Evolutionary conservation across 2,329 filamentous ascomycete species (phyloP).

Genomic region (Thielaviopsis musarum): DNA sequence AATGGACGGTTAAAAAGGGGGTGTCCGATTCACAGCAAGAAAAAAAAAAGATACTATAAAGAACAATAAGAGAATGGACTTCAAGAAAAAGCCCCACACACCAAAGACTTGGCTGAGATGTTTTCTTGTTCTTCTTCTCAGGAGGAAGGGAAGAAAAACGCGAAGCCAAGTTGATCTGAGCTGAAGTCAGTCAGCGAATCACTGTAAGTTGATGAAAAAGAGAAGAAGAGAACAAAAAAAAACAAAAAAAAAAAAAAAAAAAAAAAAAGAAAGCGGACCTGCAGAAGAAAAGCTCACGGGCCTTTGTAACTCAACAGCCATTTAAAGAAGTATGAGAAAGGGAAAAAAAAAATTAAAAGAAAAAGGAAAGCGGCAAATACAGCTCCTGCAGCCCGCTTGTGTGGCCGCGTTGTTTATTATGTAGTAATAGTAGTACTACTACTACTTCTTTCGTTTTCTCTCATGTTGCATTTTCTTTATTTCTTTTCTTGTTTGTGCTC

Average conservation of each 20-base stretch:
- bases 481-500: not conserved
- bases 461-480: not conserved
- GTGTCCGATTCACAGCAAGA: not conserved
- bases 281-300: not conserved
- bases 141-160: not conserved
- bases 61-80: not conserved
- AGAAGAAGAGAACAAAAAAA: not conserved
- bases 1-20: not conserved
- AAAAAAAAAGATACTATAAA: not conserved
- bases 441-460: no score
- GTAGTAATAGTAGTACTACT: not conserved
- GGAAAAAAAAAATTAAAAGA: not conserved
- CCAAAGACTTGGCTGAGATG: not conserved
- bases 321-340: not conserved
- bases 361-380: not conserved
- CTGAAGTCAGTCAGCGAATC: not conserved
- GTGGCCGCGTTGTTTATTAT: not conserved
- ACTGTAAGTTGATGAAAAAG: not conserved
- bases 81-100: not conserved
- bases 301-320: not conserved
- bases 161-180: not conserved
- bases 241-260: not conserved
- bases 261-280: not conserved
- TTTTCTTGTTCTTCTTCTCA: not conserved
- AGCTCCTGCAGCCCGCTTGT: not conserved